phyloP scores from a whole-genome alignment of 2,329 filamentous ascomycete genomes.

The Aureobasidium vineae region DNA sequence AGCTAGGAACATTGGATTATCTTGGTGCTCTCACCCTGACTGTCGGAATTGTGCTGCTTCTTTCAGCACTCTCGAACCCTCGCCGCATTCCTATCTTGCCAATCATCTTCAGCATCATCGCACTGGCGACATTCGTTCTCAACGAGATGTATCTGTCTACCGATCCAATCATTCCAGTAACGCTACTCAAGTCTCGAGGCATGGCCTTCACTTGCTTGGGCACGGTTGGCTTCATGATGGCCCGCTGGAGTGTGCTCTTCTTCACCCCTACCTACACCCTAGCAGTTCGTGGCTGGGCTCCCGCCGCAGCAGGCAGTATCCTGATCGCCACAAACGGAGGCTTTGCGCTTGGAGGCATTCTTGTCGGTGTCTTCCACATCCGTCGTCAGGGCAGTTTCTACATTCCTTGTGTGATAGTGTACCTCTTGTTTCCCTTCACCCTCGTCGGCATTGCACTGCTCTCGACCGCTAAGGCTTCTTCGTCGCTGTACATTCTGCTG shows the following conservation, averaged over 20 bases:
- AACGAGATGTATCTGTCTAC: conserved; percentile 63
- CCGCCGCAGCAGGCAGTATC: conserved; percentile 69
- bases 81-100: conserved; percentile 58
- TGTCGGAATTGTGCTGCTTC: conserved; percentile 65
- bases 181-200: conserved; percentile 66
- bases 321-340: conserved; percentile 79
- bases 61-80: conserved; percentile 66
- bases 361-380: conserved; percentile 74
- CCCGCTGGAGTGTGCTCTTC: conserved; percentile 77
- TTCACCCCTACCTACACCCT: conserved; percentile 79
- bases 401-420: conserved; percentile 49
- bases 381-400: conserved; percentile 72
- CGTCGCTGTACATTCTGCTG: conserved; percentile 56
- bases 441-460: conserved; percentile 58
- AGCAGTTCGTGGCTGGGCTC: conserved; percentile 67
- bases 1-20: conserved; percentile 68
- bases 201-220: conserved; percentile 71
- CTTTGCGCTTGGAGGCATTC: conserved; percentile 70
- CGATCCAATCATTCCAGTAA: conserved; percentile 73
- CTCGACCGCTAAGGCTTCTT: conserved; percentile 54
- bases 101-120: conserved; percentile 58
- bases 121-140: conserved; percentile 58
- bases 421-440: conserved; percentile 61
- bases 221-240: conserved; percentile 75
- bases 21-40: conserved; percentile 65